Conservation (phyloP, 768 basidiomycete species). For the Zangia roseola region DNA sequence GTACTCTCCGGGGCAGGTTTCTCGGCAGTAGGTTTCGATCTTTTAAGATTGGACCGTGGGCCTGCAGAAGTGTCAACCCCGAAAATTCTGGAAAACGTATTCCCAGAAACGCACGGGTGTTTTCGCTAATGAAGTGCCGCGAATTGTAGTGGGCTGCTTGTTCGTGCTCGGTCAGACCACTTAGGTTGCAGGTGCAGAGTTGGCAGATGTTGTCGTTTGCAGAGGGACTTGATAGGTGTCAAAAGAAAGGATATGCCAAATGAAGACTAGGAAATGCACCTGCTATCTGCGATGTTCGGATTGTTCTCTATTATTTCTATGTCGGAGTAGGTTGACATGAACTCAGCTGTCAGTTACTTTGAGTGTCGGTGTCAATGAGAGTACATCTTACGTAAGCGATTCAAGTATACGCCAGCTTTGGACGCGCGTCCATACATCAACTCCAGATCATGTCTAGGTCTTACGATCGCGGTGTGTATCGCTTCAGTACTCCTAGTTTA, state of each 20-base stretch:
- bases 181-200: conserved; percentile 48
- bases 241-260: not conserved
- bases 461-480: conserved; percentile 87
- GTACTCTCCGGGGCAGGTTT: conserved; percentile 2
- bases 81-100: not conserved
- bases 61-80: conserved; percentile 11
- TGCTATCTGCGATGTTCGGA: not conserved
- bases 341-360: not conserved
- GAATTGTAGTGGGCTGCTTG: conserved; percentile 56
- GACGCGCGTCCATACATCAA: conserved; percentile 50
- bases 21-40: conserved; percentile 7
- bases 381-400: conserved; percentile 24
- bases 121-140: conserved; percentile 23
- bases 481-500: not conserved
- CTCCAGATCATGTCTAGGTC: conserved; percentile 75
- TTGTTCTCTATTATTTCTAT: conserved; percentile 24
- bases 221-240: conserved; percentile 7
- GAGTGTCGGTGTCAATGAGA: conserved; percentile 11
- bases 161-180: conserved; percentile 33
- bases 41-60: conserved; percentile 11
- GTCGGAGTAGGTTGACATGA: conserved; percentile 25
- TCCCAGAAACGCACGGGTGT: conserved; percentile 6
- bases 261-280: conserved; percentile 6
- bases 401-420: conserved; percentile 22
- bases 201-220: conserved; percentile 41